These are phyloP conservation scores for Globisporangium mamillatum DNA, from an alignment of 352 stramenopile species.

Conservation along the genomic window DNA sequence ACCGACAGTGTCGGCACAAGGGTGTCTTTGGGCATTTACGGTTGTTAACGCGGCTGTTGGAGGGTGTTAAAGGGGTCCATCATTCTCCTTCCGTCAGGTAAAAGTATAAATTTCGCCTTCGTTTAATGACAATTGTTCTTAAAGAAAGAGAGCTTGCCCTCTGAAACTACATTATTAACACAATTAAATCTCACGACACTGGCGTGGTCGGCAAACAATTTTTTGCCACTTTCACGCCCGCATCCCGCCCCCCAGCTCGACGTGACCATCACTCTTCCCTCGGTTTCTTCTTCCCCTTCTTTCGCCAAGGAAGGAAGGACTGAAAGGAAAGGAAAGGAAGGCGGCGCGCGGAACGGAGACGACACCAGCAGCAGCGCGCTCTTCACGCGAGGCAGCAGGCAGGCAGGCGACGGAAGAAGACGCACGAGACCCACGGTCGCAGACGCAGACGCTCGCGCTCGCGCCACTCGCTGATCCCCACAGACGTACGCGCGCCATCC, in stretches of 20 bases:
- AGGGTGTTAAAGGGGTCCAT: neutral
- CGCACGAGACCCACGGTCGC: neutral
- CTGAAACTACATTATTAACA: too few relatives aligned
- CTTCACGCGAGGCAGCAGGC: conserved; percentile 3
- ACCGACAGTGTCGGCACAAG: neutral
- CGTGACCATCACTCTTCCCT: conserved; percentile 33
- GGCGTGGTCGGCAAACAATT: neutral
- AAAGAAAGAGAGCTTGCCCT: neutral
- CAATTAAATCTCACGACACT: too few relatives aligned
- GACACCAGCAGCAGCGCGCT: neutral
- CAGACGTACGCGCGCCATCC: neutral
- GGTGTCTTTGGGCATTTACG: neutral
- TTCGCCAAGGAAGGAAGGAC: conserved; percentile 1
- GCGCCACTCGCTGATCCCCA: neutral
- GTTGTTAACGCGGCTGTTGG: neutral
- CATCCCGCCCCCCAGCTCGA: conserved; percentile 2
- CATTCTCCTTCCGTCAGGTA: neutral
- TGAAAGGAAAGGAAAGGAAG: neutral
- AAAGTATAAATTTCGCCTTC: neutral
- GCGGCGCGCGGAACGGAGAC: conserved; percentile 5
- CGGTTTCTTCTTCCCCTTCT: conserved; percentile 18
- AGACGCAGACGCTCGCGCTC: neutral
- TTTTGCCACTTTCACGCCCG: conserved; percentile 3
- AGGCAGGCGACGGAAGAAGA: neutral
- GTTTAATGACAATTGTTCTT: neutral